Base-by-base conservation (phyloP, 176 grass and related monocot species). In the Areca catechu region DNA sequence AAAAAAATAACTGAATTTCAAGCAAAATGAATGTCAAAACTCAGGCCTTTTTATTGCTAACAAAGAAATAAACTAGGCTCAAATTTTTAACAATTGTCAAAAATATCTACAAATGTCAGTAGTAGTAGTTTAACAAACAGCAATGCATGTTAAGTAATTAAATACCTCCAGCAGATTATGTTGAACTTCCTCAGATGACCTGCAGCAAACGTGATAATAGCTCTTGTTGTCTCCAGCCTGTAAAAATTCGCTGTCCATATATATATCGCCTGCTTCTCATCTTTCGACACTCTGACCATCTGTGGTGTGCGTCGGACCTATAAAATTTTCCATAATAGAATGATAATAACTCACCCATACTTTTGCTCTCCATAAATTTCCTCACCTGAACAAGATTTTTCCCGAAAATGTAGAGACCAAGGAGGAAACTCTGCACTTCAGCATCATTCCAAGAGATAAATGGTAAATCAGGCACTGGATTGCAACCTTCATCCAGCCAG, bases 261-360 rank as follows among this genome's bases (percentile, higher is more conserved):
- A 98, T 90, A 51, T 81, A 88, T 57, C 78, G 85, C 65, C 85
- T 84, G 68, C 71, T 72, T 77, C 85, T 98, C 77, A 73, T 76
- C 66, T 84, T 98, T 77, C 71, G 82, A 71, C 71, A 85, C 27
- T 73, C 75, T 73, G 78, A 67, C 86, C 86, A 90, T 76, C 78
- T 61, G 37, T 34, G 74, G 60, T 88, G 88, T 62, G 63, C 65
- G 69, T 89, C 75, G 56, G 80, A 82, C 61, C 69, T 92, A 24
- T 78, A 98, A 61, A 92, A 98, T 18, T 77, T 78, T 65, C 86
- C 87, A 22, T 98, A 98, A 65, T 89, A 98, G 56, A 85, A 98
- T 22, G 83, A 69, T 50, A 98, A 57, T 24, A 98, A 73, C 64
- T 88, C 87, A 48, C 93, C 93, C 75, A 85, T 78, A 49, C 68